Conservation (phyloP, 2,329 filamentous ascomycete genomes). For the Nothomitra cinnamomea region DNA sequence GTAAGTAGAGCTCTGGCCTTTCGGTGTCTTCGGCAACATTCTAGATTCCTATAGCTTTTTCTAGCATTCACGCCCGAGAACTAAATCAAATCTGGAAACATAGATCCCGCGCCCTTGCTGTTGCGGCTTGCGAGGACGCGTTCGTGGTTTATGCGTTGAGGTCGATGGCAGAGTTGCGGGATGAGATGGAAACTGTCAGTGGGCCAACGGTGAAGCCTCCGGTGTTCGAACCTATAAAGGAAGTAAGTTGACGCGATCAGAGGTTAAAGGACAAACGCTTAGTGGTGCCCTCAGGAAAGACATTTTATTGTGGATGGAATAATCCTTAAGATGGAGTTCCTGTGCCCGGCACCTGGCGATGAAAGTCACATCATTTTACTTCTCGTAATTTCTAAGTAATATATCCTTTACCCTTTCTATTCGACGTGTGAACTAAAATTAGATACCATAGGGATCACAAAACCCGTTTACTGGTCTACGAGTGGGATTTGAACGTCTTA, state of each 20-base stretch:
- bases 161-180: constrained; percentile 32
- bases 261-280: constrained; percentile 10
- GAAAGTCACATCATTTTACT: constrained; percentile 60
- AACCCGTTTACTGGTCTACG: constrained; percentile 37
- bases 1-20: constrained; percentile 25
- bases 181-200: constrained; percentile 26
- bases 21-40: neutral
- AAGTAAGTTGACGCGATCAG: constrained; percentile 23
- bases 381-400: constrained; percentile 32
- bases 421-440: neutral
- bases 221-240: constrained; percentile 42
- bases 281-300: constrained; percentile 9
- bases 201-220: constrained; percentile 14
- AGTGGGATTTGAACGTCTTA: constrained; percentile 35
- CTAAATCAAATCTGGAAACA: constrained; percentile 5
- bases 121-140: constrained; percentile 51
- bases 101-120: constrained; percentile 40
- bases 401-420: neutral
- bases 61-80: neutral
- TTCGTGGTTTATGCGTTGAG: constrained; percentile 59
- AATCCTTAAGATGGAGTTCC: constrained; percentile 77
- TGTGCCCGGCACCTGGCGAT: constrained; percentile 52
- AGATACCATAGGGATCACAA: constrained; percentile 18
- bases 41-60: neutral
- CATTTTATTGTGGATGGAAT: constrained; percentile 42